Evolutionary conservation across 2,329 filamentous ascomycete species (phyloP).

Genomic region (Paracoccidioides lutzii): DNA sequence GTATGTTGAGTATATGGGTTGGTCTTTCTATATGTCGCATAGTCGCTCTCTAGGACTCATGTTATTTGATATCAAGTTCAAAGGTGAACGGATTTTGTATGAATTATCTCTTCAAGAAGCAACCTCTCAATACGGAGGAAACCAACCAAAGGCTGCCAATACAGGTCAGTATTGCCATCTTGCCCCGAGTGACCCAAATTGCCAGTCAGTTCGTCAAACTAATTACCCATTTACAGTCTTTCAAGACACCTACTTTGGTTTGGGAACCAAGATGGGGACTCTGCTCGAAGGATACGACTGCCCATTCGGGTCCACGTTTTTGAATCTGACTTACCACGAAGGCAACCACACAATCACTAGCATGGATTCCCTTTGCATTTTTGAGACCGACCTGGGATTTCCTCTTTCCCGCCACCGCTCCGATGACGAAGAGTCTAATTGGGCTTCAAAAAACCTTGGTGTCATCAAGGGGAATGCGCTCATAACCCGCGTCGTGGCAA

Average conservation of each 20-base stretch:
- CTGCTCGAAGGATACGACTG: conserved; percentile 19
- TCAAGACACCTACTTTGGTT: conserved; percentile 22
- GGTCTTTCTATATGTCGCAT: conserved; percentile 39
- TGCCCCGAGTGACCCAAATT: neutral
- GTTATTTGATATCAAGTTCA: conserved; percentile 40
- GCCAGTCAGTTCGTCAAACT: neutral
- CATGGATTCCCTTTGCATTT: conserved; percentile 42
- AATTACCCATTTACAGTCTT: conserved; percentile 11
- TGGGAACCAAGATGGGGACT: conserved; percentile 14
- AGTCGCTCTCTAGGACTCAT: conserved; percentile 34
- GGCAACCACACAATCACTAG: conserved; percentile 18
- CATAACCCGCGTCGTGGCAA: conserved; percentile 29
- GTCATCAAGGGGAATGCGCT: conserved; percentile 34
- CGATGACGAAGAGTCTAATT: conserved; percentile 24
- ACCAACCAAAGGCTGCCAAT: conserved; percentile 9
- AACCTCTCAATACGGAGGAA: conserved; percentile 38
- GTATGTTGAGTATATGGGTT: conserved; percentile 43
- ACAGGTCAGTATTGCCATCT: conserved; percentile 7
- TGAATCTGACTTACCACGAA: conserved; percentile 19
- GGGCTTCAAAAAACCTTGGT: conserved; percentile 4
- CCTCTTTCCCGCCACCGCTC: conserved; percentile 40
- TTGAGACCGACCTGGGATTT: conserved; percentile 40
- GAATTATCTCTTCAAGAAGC: conserved; percentile 43
- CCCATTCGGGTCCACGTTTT: conserved; percentile 16
- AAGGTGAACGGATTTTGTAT: conserved; percentile 40